Percentiles rank a stretch among this genome's conserved stretches.
These are phyloP conservation scores for Forsythia suspensa DNA, from an alignment of 257 asterid species.

Conservation along the genomic window DNA sequence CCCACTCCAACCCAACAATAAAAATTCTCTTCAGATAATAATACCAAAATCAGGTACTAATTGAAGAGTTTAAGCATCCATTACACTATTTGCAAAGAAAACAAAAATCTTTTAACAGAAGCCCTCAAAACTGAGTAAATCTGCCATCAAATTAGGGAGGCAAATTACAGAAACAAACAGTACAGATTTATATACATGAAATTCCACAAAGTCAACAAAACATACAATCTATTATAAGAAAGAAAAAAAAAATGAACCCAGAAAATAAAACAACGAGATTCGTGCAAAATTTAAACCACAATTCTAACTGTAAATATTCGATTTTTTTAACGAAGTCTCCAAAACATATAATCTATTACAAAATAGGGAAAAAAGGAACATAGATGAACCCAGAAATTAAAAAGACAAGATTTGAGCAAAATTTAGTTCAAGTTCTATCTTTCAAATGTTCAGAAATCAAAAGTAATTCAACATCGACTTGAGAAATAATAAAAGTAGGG, in stretches of 20 bases:
- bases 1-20: not conserved
- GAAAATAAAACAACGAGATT: not conserved
- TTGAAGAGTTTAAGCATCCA: not conserved
- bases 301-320: not conserved
- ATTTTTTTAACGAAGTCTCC: not conserved
- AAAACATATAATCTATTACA: not conserved
- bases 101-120: not conserved
- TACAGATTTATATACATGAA: not conserved
- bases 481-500: not conserved
- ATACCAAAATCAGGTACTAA: not conserved
- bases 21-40: not conserved
- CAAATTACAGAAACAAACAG: not conserved
- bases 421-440: not conserved
- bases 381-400: not conserved
- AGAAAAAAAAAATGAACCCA: not conserved
- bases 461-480: not conserved
- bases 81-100: not conserved
- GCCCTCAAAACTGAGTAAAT: not conserved
- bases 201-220: not conserved
- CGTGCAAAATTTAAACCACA: not conserved
- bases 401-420: not conserved
- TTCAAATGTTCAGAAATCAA: not conserved
- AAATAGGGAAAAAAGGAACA: not conserved
- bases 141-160: not conserved
- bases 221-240: not conserved